Percentiles rank a stretch among this genome's conserved stretches.
Evolutionary conservation across 805 yeast species (phyloP).

Genomic region (Groenewaldozyma tartarivorans): DNA sequence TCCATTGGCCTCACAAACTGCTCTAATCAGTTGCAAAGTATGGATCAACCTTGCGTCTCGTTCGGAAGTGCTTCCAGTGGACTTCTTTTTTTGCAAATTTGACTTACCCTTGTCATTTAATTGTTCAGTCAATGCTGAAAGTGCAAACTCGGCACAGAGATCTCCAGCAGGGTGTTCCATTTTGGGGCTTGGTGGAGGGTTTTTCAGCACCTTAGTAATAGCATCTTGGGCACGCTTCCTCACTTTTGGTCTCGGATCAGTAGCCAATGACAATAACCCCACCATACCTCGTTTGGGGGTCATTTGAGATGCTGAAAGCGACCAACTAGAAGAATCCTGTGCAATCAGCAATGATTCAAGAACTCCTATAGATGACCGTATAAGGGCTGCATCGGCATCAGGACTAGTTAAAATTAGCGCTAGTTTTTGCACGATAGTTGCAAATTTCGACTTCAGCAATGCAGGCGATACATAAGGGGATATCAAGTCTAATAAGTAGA

Average conservation of each 20-base stretch:
- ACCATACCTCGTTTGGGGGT: slow-evolving; percentile 77
- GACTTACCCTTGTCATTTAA: slow-evolving; percentile 29
- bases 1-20: slow-evolving; percentile 62
- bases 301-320: slow-evolving; percentile 25
- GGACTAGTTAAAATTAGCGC: slow-evolving; percentile 71
- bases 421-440: slow-evolving; percentile 65
- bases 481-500: slow-evolving; percentile 73
- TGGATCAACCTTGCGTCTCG: slow-evolving; percentile 57
- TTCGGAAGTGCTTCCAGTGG: slow-evolving; percentile 22
- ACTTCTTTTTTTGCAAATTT: slow-evolving; percentile 27
- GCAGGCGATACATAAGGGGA: slow-evolving; percentile 64
- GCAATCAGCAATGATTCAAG: slow-evolving; percentile 69
- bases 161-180: slow-evolving; percentile 71
- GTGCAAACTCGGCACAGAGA: slow-evolving; percentile 57
- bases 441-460: slow-evolving; percentile 63
- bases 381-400: slow-evolving; percentile 67
- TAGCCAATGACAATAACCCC: slow-evolving; percentile 66
- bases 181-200: slow-evolving; percentile 70
- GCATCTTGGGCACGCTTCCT: slow-evolving; percentile 93
- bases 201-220: slow-evolving; percentile 48
- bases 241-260: slow-evolving; percentile 90
- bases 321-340: slow-evolving; percentile 78
- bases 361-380: slow-evolving; percentile 78
- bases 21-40: slow-evolving; percentile 61
- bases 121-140: slow-evolving; percentile 43